phyloP scores from a whole-genome alignment of 2,329 filamentous ascomycete genomes.

The Colletotrichum sp. region DNA sequence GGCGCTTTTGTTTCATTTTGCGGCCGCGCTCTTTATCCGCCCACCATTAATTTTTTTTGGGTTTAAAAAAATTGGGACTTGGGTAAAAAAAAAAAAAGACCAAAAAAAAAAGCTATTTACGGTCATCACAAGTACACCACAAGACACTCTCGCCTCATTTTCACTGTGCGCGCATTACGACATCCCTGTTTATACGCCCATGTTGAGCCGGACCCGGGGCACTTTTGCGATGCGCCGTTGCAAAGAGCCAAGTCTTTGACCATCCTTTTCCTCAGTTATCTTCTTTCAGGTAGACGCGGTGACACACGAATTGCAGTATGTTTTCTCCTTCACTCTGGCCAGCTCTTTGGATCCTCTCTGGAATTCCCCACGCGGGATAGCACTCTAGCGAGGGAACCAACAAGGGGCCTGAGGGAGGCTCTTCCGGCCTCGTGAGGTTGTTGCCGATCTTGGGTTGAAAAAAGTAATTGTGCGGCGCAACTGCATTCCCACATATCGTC shows the following conservation, averaged over 20 bases:
- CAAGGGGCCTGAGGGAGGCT: not conserved
- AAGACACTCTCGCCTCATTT: not conserved
- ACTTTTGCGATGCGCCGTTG: constrained; percentile 9
- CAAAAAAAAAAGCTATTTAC: not conserved
- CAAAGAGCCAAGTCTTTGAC: constrained; percentile 35
- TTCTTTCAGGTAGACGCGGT: not conserved
- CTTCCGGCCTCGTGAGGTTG: not conserved
- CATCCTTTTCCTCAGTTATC: constrained; percentile 19
- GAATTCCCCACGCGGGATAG: not conserved
- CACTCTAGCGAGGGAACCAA: constrained; percentile 14
- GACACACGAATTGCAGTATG: not conserved
- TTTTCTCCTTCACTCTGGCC: not conserved
- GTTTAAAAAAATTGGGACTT: no score
- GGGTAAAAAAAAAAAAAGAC: not conserved
- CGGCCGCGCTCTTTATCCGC: no score
- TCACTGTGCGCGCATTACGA: not conserved
- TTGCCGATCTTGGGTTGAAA: not conserved
- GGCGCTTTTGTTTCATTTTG: no score
- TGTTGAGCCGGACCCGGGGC: not conserved
- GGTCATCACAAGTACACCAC: not conserved
- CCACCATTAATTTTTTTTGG: no score
- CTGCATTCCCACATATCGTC: not conserved
- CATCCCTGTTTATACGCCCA: not conserved
- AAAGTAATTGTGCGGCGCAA: not conserved
- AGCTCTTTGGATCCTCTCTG: not conserved